Evolutionary conservation across 371 early-diverging fungal species (phyloP).

Genomic region (Mucor mucedo): DNA sequence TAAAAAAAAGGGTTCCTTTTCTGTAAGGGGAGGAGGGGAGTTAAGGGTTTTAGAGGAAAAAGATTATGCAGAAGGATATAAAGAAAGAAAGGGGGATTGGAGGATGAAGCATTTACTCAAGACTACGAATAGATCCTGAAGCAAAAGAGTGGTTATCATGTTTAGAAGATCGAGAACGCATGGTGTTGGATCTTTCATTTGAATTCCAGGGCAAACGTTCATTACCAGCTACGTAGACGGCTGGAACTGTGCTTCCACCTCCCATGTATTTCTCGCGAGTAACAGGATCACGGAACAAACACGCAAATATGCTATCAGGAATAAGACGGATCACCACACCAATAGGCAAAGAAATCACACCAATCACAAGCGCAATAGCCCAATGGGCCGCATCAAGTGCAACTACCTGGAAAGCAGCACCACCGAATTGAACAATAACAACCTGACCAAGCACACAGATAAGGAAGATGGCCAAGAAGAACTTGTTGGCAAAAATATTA

Average conservation of each 20-base stretch:
- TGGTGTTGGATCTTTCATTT: slow-evolving; percentile 24
- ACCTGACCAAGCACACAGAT: slow-evolving; percentile 57
- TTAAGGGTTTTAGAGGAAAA: slow-evolving; percentile 5
- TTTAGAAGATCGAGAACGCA: slow-evolving; percentile 31
- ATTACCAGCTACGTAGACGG: slow-evolving; percentile 38
- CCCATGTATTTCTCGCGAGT: slow-evolving; percentile 34
- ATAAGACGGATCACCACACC: slow-evolving; percentile 71
- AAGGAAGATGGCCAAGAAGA: slow-evolving; percentile 61
- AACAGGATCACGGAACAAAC: slow-evolving; percentile 29
- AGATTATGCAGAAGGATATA: slow-evolving; percentile 13
- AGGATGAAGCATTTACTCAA: slow-evolving; percentile 10
- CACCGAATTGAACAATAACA: slow-evolving; percentile 63
- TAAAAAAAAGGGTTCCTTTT: neutral
- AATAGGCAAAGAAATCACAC: slow-evolving; percentile 66
- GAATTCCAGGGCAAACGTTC: slow-evolving; percentile 36
- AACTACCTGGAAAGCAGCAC: slow-evolving; percentile 55
- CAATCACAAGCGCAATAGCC: slow-evolving; percentile 67
- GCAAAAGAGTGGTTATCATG: slow-evolving; percentile 23
- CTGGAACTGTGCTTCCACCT: slow-evolving; percentile 16
- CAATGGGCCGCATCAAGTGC: slow-evolving; percentile 60
- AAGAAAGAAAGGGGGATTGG: neutral
- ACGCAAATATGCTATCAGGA: slow-evolving; percentile 51
- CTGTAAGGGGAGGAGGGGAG: neutral
- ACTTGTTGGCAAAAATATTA: slow-evolving; percentile 51
- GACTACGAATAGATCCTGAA: slow-evolving; percentile 19